These are phyloP conservation scores for Candida succiphila DNA, from an alignment of 805 yeast species.

Conservation along the genomic window DNA sequence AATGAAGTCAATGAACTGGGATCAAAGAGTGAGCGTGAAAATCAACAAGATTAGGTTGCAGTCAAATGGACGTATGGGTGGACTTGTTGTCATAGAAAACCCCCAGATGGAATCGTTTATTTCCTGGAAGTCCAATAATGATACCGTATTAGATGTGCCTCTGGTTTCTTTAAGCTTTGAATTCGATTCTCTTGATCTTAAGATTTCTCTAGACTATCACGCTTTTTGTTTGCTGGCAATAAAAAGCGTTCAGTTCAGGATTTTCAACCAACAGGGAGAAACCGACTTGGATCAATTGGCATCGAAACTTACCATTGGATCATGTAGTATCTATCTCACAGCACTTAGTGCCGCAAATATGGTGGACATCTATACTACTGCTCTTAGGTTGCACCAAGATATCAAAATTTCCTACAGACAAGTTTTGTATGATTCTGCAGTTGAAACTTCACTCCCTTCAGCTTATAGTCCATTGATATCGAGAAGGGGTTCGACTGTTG, in stretches of 20 bases:
- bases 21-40: slow-evolving; percentile 59
- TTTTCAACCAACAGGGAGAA: slow-evolving; percentile 58
- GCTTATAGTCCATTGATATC: neutral
- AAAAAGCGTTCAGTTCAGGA: slow-evolving; percentile 35
- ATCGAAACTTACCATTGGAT: slow-evolving; percentile 37
- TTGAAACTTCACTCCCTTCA: slow-evolving; percentile 1
- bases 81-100: slow-evolving; percentile 40
- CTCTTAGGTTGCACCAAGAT: slow-evolving; percentile 65
- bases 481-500: too few relatives aligned
- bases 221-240: slow-evolving; percentile 61
- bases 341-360: slow-evolving; percentile 80
- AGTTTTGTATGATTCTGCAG: slow-evolving; percentile 53
- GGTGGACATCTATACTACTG: slow-evolving; percentile 64
- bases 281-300: slow-evolving; percentile 50
- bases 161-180: slow-evolving; percentile 53
- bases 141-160: slow-evolving; percentile 43
- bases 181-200: slow-evolving; percentile 43
- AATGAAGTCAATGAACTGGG: slow-evolving; percentile 56
- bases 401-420: slow-evolving; percentile 65
- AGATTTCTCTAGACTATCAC: slow-evolving; percentile 76
- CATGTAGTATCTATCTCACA: slow-evolving; percentile 58
- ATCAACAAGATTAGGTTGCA: slow-evolving; percentile 38
- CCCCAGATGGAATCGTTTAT: slow-evolving; percentile 54
- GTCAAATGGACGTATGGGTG: slow-evolving; percentile 77
- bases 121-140: slow-evolving; percentile 49